Evolutionary conservation across 306 rosid genomes (phyloP).

Genomic region (Boehmeria nivea): DNA sequence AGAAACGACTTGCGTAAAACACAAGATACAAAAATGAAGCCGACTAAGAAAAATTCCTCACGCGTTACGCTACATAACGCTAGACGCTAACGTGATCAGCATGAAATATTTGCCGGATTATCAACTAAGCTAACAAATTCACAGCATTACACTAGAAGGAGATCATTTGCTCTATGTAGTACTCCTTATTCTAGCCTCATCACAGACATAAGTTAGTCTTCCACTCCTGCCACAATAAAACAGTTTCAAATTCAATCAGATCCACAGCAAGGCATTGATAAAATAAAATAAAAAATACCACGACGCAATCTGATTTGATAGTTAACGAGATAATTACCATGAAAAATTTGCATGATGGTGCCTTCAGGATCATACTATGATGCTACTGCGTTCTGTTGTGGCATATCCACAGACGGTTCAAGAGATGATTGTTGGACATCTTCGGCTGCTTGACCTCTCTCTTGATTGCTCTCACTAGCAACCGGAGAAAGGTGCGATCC

Average conservation of each 20-base stretch:
- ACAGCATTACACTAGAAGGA: no score
- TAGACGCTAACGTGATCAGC: no score
- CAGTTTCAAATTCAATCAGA: not conserved
- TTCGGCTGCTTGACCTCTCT: constrained; percentile 36
- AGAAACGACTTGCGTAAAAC: no score
- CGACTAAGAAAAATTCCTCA: no score
- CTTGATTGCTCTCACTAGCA: constrained; percentile 34
- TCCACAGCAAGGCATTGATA: not conserved
- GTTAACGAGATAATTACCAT: constrained; percentile 21
- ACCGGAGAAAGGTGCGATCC: constrained; percentile 38
- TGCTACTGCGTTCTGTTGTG: constrained; percentile 60
- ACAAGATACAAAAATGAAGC: no score
- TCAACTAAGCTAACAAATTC: no score
- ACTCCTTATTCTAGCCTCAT: no score
- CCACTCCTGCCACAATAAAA: no score
- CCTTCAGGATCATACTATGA: constrained; percentile 47
- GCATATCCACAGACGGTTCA: constrained; percentile 54
- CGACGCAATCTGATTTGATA: not conserved
- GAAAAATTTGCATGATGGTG: constrained; percentile 32
- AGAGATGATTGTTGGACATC: constrained; percentile 52
- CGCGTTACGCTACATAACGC: no score
- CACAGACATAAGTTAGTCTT: no score
- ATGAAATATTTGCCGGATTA: no score
- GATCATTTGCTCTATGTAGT: no score
- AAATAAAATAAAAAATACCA: not conserved